Conservation (phyloP, 768 basidiomycete genomes). For the Tylopilus sp. region DNA sequence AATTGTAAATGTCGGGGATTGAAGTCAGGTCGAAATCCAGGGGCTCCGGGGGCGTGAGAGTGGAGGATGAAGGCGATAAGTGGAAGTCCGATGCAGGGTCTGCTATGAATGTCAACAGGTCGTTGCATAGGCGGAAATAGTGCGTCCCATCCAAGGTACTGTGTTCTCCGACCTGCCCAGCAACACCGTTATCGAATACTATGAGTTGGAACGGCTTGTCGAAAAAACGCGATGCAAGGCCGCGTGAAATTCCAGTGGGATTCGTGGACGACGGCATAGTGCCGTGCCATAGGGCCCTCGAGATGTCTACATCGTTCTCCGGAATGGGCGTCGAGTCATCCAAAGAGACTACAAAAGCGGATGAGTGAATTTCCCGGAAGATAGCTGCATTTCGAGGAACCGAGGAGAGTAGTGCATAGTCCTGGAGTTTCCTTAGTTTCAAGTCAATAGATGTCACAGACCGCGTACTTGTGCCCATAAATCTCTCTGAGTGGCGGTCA, state of each 20-base stretch:
- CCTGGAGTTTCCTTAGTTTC: constrained; percentile 37
- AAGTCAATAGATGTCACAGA: neutral
- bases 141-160: constrained; percentile 93
- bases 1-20: constrained; percentile 28
- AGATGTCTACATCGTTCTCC: constrained; percentile 50
- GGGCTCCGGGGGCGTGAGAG: constrained; percentile 39
- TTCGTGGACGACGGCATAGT: constrained; percentile 39
- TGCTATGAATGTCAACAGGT: constrained; percentile 60
- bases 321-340: constrained; percentile 54
- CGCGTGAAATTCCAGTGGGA: constrained; percentile 28
- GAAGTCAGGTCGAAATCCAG: constrained; percentile 63
- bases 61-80: constrained; percentile 19
- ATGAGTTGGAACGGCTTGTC: constrained; percentile 91
- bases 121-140: constrained; percentile 67
- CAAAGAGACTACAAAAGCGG: constrained; percentile 81
- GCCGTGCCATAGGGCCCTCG: constrained; percentile 81
- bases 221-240: constrained; percentile 77
- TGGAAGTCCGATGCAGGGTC: constrained; percentile 68
- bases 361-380: constrained; percentile 73
- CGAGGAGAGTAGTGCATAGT: constrained; percentile 57
- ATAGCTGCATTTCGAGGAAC: constrained; percentile 60
- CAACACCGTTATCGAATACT: constrained; percentile 75
- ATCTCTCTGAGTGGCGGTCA: constrained; percentile 80
- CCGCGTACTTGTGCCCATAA: constrained; percentile 78
- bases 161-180: constrained; percentile 87